Evolutionary conservation across 2,329 filamentous ascomycete species (phyloP), one percentile per base, ranked within the genome.

Genomic region (Leptographium radiaticola): DNA sequence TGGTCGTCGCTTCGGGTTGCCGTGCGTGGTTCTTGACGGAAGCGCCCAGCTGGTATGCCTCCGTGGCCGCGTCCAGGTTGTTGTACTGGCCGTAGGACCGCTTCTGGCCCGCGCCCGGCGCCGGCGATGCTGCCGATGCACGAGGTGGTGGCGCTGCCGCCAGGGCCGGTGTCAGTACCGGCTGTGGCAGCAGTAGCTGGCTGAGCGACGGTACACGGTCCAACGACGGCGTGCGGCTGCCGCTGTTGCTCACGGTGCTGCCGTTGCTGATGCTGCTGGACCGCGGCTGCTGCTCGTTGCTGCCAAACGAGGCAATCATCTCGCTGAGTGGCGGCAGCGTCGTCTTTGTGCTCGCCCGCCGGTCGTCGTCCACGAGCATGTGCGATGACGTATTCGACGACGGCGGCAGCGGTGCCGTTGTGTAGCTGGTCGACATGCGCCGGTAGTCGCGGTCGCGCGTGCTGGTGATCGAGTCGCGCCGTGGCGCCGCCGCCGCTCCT

Each of bases 11-110:
- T 42, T 58, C 53, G 0, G 53, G 30, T 47, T 59, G 54, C 13
- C 59, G 59, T 1, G 54, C 51, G 44, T 60, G 59, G 53, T 61
- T 60, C 58, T 61, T 61, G 4, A 58, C 18, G 4, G 59, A 30
- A 0, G 46, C 43, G 25, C 13, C 43, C 16, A 48, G 30, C 5
- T 49, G 52, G 36, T 58, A 56, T 0, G 52, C 51, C 15, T 59
- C 58, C 3, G 39, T 13, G 2, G 16, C 39, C 20, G 46, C 6
- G 18, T 59, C 55, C 34, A 57, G 9, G 53, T 57, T 56, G 53
- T 49, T 54, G 58, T 59, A 61, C 52, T 59, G 51, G n/a, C 51
- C 52, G 16, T 53, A 60, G 7, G 55, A 55, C 20, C 59, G 59
- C 53, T 60, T 60, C 53, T 59, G 59, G 34, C 52, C 49, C 12